A percentile compares a stretch with the other conserved stretches of the same genome.
Evolutionary conservation across 352 stramenopile genomes (phyloP).

Genomic region (Hyaloperonospora brassicae): DNA sequence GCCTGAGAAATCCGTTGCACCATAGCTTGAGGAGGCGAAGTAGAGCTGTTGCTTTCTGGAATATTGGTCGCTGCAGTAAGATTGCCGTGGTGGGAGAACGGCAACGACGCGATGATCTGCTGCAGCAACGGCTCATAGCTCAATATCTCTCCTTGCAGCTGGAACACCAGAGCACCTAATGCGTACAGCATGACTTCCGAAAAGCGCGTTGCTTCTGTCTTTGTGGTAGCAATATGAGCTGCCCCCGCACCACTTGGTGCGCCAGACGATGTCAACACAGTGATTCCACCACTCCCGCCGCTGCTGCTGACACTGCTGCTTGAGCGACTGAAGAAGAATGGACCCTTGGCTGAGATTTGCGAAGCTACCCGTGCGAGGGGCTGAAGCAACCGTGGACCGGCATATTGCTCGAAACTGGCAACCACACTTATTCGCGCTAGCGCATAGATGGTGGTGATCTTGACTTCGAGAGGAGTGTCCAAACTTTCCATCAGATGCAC

Average conservation of each 20-base stretch:
- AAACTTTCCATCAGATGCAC: slow-evolving; percentile 90
- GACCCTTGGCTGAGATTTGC: slow-evolving; percentile 63
- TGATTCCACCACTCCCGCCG: slow-evolving; percentile 5
- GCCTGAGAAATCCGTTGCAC: slow-evolving; percentile 42
- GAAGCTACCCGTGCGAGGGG: slow-evolving; percentile 61
- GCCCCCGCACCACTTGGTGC: slow-evolving; percentile 14
- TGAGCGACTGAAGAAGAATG: slow-evolving; percentile 52
- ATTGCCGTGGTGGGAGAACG: slow-evolving; percentile 30
- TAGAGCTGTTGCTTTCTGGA: slow-evolving; percentile 11
- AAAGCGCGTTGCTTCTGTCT: slow-evolving; percentile 59
- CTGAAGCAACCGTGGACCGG: slow-evolving; percentile 60
- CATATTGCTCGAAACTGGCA: slow-evolving; percentile 73
- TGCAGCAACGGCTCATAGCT: slow-evolving; percentile 64
- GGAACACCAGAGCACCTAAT: slow-evolving; percentile 57
- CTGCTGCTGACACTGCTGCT: slow-evolving; percentile 21
- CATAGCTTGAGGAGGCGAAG: slow-evolving; percentile 35
- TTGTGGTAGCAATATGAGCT: slow-evolving; percentile 44
- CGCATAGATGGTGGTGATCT: slow-evolving; percentile 66
- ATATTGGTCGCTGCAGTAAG: slow-evolving; percentile 15
- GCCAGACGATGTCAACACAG: slow-evolving; percentile 7
- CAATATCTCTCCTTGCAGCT: slow-evolving; percentile 67
- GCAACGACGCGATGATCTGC: slow-evolving; percentile 53
- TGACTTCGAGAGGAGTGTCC: slow-evolving; percentile 73
- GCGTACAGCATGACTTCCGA: slow-evolving; percentile 73
- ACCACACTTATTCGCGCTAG: slow-evolving; percentile 57